Evolutionary conservation across 2,329 filamentous ascomycete genomes (phyloP).

Genomic region (Cladosporium sp.): DNA sequence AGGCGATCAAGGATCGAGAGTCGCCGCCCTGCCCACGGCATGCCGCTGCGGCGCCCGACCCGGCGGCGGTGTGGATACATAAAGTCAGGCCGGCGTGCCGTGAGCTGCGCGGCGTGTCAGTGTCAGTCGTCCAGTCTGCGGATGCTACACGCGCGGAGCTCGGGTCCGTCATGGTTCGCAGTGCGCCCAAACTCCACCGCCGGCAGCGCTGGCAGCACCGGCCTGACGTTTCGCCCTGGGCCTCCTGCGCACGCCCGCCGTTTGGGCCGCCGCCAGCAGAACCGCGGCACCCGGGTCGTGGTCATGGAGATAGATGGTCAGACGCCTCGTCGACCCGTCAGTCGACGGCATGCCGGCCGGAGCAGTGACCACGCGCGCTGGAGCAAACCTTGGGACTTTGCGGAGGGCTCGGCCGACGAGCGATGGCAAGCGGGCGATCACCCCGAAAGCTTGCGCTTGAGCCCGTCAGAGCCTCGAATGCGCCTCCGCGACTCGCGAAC

Average conservation of each 20-base stretch:
- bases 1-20: too few relatives aligned
- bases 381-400: conserved; percentile 2
- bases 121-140: too few relatives aligned
- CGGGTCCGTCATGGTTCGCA: conserved; percentile 2
- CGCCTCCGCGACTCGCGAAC: conserved; percentile 1
- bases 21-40: too few relatives aligned
- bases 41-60: too few relatives aligned
- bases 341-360: not conserved
- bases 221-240: not conserved
- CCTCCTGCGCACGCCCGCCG: conserved; percentile 1
- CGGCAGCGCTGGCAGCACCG: not conserved
- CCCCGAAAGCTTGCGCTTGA: not conserved
- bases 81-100: conserved; percentile 5
- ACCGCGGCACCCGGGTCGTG: not conserved
- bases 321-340: not conserved
- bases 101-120: too few relatives aligned
- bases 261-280: not conserved
- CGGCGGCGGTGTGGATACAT: conserved; percentile 8
- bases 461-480: not conserved
- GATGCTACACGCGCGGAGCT: not conserved
- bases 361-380: conserved; percentile 3
- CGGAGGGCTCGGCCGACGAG: not conserved
- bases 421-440: not conserved
- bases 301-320: not conserved
- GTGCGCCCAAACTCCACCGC: not conserved